Percentiles rank a stretch among this genome's conserved stretches.
Conservation (phyloP, 768 basidiomycete genomes). For the Lentinus tigrinus region DNA sequence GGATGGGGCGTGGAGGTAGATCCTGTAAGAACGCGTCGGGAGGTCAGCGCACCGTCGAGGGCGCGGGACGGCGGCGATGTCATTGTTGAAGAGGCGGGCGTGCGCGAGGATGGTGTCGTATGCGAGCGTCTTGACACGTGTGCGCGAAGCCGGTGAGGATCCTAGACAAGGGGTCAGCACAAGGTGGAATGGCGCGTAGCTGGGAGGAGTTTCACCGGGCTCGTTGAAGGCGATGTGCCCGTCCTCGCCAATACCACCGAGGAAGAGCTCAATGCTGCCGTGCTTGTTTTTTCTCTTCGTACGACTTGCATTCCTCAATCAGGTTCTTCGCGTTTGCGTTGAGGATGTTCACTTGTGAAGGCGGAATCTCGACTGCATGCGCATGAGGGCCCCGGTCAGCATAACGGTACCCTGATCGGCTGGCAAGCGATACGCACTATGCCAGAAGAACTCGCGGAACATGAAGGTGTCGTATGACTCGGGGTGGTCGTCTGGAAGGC, state of each 20-base stretch:
- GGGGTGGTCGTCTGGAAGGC: constrained; percentile 74
- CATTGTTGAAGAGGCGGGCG: constrained; percentile 89
- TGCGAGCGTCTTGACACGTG: constrained; percentile 89
- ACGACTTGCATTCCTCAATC: constrained; percentile 74
- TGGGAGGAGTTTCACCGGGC: constrained; percentile 60
- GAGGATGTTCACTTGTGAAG: constrained; percentile 79
- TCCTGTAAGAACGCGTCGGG: no score
- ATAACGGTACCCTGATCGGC: no score
- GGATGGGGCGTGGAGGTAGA: no score
- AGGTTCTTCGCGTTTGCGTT: constrained; percentile 80
- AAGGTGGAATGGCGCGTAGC: neutral
- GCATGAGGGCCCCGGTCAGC: no score
- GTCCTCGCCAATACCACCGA: constrained; percentile 93
- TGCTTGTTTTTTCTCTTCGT: constrained; percentile 70
- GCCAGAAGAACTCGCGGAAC: constrained; percentile 92
- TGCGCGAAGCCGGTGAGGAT: constrained; percentile 80
- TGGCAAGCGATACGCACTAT: constrained; percentile 45
- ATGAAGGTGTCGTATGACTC: constrained; percentile 94
- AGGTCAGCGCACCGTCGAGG: no score
- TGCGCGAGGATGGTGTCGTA: constrained; percentile 93
- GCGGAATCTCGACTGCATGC: constrained; percentile 67
- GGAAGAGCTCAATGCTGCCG: constrained; percentile 89
- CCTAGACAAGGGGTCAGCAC: constrained; percentile 38
- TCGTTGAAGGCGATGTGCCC: constrained; percentile 95
- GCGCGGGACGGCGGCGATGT: constrained; percentile 72